phyloP scores from a whole-genome alignment of 2,329 filamentous ascomycete genomes.

The Xylariaceae sp. region DNA sequence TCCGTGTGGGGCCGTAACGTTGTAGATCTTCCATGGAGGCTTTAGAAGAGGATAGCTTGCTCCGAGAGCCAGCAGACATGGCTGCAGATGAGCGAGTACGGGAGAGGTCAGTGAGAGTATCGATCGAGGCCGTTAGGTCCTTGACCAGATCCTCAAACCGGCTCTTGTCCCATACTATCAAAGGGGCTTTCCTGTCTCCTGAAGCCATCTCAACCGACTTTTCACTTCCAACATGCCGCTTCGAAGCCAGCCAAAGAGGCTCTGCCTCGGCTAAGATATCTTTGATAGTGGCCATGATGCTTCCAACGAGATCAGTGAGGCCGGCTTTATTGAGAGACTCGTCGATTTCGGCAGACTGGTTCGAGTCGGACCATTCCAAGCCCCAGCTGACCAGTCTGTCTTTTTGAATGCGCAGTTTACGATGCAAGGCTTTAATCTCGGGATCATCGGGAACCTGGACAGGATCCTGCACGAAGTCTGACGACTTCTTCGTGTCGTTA shows the following conservation, averaged over 20 bases:
- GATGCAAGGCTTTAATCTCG: conserved; percentile 65
- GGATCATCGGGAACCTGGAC: conserved; percentile 60
- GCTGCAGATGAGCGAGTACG: conserved; percentile 52
- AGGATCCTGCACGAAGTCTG: conserved; percentile 64
- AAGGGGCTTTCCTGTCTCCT: conserved; percentile 48
- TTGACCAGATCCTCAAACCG: conserved; percentile 69
- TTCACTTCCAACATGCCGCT: conserved; percentile 38
- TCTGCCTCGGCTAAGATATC: conserved; percentile 74
- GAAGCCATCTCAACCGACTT: conserved; percentile 36
- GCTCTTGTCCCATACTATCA: conserved; percentile 63
- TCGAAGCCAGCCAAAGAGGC: conserved; percentile 61
- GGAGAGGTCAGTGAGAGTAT: conserved; percentile 73
- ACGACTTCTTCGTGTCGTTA: conserved; percentile 74
- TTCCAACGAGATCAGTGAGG: conserved; percentile 69
- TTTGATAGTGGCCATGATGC: conserved; percentile 75
- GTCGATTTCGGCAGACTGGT: conserved; percentile 64
- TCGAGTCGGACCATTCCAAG: conserved; percentile 72
- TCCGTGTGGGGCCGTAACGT: conserved; percentile 54
- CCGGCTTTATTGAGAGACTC: conserved; percentile 67
- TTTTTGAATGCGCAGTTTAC: conserved; percentile 74
- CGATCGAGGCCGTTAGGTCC: conserved; percentile 71
- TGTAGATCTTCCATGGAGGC: conserved; percentile 42
- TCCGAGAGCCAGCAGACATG: conserved; percentile 30
- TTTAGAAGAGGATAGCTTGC: conserved; percentile 35
- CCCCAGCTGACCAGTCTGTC: conserved; percentile 76